Conservation (phyloP, 805 yeast species). For the Saccharomyces kudriavzevii region DNA sequence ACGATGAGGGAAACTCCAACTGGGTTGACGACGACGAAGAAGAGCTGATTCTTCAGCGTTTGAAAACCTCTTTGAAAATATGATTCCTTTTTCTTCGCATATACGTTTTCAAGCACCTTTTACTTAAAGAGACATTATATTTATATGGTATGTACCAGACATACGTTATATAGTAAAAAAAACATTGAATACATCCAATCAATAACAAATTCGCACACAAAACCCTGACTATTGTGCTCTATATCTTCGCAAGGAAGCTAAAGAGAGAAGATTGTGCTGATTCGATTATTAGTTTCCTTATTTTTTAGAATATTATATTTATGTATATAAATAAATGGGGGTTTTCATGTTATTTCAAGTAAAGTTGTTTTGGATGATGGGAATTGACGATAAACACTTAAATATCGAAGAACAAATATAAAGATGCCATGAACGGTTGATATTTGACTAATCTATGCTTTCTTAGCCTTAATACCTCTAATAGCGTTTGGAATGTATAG, state of each 20-base stretch:
- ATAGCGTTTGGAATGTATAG: conserved; percentile 67
- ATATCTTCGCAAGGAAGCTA: neutral
- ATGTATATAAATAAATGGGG: neutral
- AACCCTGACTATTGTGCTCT: neutral
- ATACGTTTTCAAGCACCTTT: neutral
- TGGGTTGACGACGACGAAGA: conserved; percentile 30
- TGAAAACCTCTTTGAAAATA: conserved; percentile 11
- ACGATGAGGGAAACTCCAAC: conserved; percentile 17
- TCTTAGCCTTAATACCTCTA: conserved; percentile 52
- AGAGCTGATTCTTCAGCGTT: conserved; percentile 15
- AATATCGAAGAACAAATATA: neutral
- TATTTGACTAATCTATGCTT: neutral
- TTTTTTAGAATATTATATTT: neutral
- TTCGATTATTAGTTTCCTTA: neutral
- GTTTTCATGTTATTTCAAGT: neutral
- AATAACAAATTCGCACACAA: neutral
- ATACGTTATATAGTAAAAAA: neutral
- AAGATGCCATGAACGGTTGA: neutral
- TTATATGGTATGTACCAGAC: neutral
- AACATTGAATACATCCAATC: neutral
- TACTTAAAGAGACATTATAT: neutral
- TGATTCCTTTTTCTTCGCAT: neutral
- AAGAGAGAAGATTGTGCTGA: neutral
- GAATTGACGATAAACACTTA: neutral
- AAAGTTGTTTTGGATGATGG: neutral